Base-by-base conservation (phyloP, 495 filamentous ascomycete genomes). In the Daldinia loculata region DNA sequence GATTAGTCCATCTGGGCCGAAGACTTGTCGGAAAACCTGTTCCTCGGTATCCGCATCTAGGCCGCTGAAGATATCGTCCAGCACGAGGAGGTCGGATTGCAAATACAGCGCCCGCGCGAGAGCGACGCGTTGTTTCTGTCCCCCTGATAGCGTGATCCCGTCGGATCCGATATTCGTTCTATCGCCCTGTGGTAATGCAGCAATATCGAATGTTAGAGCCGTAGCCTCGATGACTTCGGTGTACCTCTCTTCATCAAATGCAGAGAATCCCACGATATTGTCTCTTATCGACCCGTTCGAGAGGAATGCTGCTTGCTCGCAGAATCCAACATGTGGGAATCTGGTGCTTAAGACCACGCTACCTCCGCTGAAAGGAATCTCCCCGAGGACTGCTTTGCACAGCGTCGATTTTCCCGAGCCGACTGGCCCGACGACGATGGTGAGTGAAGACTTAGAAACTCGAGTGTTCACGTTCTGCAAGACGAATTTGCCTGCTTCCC, bases 1-100 rank as follows among this genome's bases (percentile, higher is more conserved):
- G 4, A 90, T 77, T 15, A 91, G 76, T 12, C 88, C 88, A 9
- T 84, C 74, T n/a, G 74, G 74, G 8, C 86, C 84, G 50, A 91
- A 81, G 3, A 91, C 72, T 45, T 77, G 79, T 26, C 84, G 80
- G 64, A 89, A 90, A 7, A 91, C 84, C 17, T 84, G 80, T n/a
- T 87, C 83, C 66, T 89, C 89, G 0, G 89, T 90, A 11, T 83
- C 79, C 0, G 83, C 77, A 71, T 91, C 89, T 8, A 91, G 80
- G 1, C 86, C 88, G 57, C 84, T 89, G 24, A 92, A 80, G 11
- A 87, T 80, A 70, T 92, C 87, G 61, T 89, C 88, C 0, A 90
- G 77, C 6, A 90, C 76, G 39, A 88, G 75, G n/a, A 88, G 72
- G 30, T 83, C 80, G n/a, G 81, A 79, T 17, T 85, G 71, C 12